Percentiles rank a stretch among this genome's conserved stretches.
These are phyloP conservation scores for Myriosclerotinia duriaeana DNA, from an alignment of 2,329 filamentous ascomycete genomes.

Conservation along the genomic window DNA sequence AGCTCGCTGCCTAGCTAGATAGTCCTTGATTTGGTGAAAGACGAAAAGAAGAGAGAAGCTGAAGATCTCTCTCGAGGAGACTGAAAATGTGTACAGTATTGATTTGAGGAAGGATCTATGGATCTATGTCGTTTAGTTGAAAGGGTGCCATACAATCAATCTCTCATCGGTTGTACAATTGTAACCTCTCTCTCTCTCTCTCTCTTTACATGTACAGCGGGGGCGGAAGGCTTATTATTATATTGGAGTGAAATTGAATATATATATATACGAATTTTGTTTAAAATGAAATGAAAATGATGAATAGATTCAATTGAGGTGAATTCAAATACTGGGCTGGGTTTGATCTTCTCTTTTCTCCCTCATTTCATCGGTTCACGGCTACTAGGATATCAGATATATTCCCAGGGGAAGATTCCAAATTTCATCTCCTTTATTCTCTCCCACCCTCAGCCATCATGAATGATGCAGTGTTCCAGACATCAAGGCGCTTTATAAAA, in stretches of 20 bases:
- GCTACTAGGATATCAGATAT: background rate
- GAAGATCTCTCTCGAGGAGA: slow-evolving; percentile 1
- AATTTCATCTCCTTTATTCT: slow-evolving; percentile 8
- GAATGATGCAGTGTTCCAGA: slow-evolving; percentile 6
- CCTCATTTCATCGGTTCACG: background rate
- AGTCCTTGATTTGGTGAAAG: background rate
- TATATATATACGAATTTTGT: background rate
- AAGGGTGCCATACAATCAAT: background rate
- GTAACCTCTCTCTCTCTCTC: background rate
- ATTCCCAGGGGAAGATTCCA: background rate
- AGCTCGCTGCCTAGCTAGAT: background rate
- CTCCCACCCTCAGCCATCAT: slow-evolving; percentile 7
- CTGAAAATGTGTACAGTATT: background rate
- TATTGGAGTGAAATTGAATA: background rate
- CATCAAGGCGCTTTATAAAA: background rate
- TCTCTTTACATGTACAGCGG: background rate
- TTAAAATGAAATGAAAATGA: background rate
- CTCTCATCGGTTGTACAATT: background rate
- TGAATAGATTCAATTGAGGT: background rate
- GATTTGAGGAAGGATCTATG: background rate
- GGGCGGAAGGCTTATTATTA: background rate
- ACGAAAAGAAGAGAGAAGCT: background rate
- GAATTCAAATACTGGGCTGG: too few relatives aligned
- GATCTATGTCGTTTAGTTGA: background rate
- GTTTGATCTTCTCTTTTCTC: background rate